Conservation (phyloP, 2,329 filamentous ascomycete species). For the Aspergillus awamori region DNA sequence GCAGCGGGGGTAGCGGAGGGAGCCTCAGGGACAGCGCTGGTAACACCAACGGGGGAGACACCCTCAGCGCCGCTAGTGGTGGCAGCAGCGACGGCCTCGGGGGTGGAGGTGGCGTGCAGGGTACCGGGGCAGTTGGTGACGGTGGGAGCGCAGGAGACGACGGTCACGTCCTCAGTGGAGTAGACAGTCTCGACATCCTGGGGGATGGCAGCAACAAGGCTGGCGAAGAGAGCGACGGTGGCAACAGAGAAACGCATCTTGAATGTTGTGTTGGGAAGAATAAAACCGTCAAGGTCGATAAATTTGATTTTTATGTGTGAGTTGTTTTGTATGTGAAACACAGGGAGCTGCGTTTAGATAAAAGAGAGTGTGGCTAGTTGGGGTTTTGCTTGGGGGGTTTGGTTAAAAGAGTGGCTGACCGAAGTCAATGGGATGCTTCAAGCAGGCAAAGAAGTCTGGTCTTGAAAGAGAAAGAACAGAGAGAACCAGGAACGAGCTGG, state of each 20-base stretch:
- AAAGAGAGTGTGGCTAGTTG: conserved; percentile 41
- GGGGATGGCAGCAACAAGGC: conserved; percentile 43
- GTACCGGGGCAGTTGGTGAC: conserved; percentile 61
- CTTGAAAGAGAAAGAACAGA: conserved; percentile 33
- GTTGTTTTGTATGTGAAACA: conserved; percentile 10
- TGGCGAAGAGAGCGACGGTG: conserved; percentile 46
- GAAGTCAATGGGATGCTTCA: conserved; percentile 45
- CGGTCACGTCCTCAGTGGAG: conserved; percentile 62
- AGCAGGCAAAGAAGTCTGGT: conserved; percentile 35
- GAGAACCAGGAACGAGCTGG: conserved; percentile 26
- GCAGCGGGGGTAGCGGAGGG: conserved; percentile 8
- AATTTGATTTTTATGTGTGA: conserved; percentile 4
- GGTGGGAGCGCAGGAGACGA: conserved; percentile 63
- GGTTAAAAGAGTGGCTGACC: conserved; percentile 48
- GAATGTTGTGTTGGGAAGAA: conserved; percentile 32
- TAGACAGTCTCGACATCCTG: conserved; percentile 53
- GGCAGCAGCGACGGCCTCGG: conserved; percentile 26
- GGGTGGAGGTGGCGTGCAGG: conserved; percentile 26
- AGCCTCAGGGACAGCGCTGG: conserved; percentile 8
- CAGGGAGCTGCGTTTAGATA: conserved; percentile 12
- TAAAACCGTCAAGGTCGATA: conserved; percentile 37
- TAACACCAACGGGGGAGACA: conserved; percentile 11
- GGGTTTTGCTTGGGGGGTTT: conserved; percentile 5
- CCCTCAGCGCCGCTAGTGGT: conserved; percentile 9
- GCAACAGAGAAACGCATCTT: conserved; percentile 50